phyloP scores from a whole-genome alignment of 139 green algal species.

The Tetradesmus lagerheimii region DNA sequence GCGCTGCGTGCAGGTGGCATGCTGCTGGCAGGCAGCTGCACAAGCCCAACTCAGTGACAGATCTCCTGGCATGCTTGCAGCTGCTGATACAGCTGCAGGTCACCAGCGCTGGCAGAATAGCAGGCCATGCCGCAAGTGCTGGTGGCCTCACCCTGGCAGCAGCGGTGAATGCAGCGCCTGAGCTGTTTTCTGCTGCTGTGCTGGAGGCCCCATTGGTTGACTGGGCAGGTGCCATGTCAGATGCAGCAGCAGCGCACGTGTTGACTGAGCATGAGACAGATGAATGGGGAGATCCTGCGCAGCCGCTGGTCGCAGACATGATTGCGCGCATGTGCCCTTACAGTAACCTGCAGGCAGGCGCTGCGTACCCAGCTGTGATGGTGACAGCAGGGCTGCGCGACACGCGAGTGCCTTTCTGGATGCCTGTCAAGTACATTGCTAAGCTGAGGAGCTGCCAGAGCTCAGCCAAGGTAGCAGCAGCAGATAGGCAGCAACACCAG shows the following conservation, averaged over 20 bases:
- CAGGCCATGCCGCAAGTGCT: slow-evolving; percentile 62
- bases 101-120: slow-evolving; percentile 56
- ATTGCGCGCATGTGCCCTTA: slow-evolving; percentile 65
- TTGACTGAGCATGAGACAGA: slow-evolving; percentile 72
- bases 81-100: slow-evolving; percentile 50
- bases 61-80: slow-evolving; percentile 67
- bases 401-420: slow-evolving; percentile 64
- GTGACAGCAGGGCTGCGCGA: slow-evolving; percentile 59
- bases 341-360: slow-evolving; percentile 24
- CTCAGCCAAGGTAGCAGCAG: neutral
- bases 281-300: slow-evolving; percentile 72
- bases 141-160: slow-evolving; percentile 40
- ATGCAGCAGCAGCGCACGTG: slow-evolving; percentile 24
- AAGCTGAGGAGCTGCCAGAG: slow-evolving; percentile 38
- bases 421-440: slow-evolving; percentile 72
- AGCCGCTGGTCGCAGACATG: slow-evolving; percentile 42
- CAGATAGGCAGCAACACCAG: neutral
- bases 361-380: slow-evolving; percentile 52
- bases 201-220: slow-evolving; percentile 73
- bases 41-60: slow-evolving; percentile 65
- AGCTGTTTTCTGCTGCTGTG: slow-evolving; percentile 61
- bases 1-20: slow-evolving; percentile 70
- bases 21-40: slow-evolving; percentile 52
- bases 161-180: slow-evolving; percentile 53
- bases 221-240: slow-evolving; percentile 11